These are phyloP conservation scores for Psidium friedrichsthalianum DNA, from an alignment of 345 rosid genomes.

Conservation along the genomic window DNA sequence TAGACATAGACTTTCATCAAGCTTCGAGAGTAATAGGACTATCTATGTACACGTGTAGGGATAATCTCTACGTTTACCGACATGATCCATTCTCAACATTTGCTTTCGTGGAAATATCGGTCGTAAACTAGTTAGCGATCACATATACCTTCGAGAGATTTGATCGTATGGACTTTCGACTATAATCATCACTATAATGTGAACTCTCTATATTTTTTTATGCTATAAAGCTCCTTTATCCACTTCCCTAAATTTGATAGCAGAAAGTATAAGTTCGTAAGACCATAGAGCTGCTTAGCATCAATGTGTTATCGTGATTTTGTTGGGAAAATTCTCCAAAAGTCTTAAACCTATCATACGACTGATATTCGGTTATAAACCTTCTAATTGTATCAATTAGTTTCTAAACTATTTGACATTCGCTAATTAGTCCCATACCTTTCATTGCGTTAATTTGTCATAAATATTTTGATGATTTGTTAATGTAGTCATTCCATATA, in stretches of 20 bases:
- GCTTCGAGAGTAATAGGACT: not conserved
- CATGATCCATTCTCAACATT: not conserved
- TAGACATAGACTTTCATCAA: not conserved
- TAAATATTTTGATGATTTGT: no score
- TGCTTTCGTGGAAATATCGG: not conserved
- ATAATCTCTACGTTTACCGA: not conserved
- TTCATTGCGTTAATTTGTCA: no score
- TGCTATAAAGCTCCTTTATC: not conserved
- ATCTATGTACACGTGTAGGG: not conserved
- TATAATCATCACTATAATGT: not conserved
- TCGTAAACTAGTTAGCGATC: not conserved
- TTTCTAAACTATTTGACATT: not conserved
- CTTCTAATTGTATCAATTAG: not conserved
- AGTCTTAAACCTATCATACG: not conserved
- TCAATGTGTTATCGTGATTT: not conserved
- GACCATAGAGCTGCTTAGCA: not conserved
- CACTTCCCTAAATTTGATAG: not conserved
- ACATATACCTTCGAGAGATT: not conserved
- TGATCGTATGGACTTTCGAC: not conserved
- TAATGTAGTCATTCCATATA: not conserved
- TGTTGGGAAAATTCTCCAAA: not conserved
- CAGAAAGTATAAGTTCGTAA: not conserved
- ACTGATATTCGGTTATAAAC: rapidly evolving
- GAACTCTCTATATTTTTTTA: not conserved
- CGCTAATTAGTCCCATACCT: no score